Percentiles rank a stretch among this genome's conserved stretches.
phyloP scores from a whole-genome alignment of 2,329 filamentous ascomycete species.

The Pleoardoris graminearum region DNA sequence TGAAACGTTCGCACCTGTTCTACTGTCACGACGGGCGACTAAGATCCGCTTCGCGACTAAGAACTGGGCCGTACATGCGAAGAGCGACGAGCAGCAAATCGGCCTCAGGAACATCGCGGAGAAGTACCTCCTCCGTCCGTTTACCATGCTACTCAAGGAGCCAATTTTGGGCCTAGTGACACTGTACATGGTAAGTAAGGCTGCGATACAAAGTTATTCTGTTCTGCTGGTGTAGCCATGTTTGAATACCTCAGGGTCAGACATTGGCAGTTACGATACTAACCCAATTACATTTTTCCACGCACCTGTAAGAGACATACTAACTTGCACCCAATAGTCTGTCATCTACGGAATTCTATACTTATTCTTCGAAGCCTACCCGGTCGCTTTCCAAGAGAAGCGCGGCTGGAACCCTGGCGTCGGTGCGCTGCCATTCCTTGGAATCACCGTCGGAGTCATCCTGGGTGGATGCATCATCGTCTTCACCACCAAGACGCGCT shows the following conservation, averaged over 20 bases:
- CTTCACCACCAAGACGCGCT: constrained; percentile 43
- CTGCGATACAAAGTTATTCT: no score
- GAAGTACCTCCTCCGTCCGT: constrained; percentile 52
- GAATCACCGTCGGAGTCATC: constrained; percentile 23
- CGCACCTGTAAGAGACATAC: no score
- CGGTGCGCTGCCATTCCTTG: constrained; percentile 42
- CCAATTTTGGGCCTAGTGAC: no score
- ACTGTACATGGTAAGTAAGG: no score
- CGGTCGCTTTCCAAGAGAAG: constrained; percentile 46
- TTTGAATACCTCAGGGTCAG: no score
- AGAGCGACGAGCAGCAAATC: constrained; percentile 49
- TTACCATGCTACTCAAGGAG: no score
- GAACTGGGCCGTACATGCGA: constrained; percentile 53
- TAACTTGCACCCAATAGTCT: constrained; percentile 11
- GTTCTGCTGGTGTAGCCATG: no score
- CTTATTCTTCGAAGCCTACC: constrained; percentile 55
- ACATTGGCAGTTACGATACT: no score
- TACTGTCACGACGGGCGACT: constrained; percentile 55
- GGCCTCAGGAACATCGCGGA: constrained; percentile 44
- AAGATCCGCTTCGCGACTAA: constrained; percentile 53
- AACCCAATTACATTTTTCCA: no score
- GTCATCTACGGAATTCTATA: constrained; percentile 51
- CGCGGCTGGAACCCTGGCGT: constrained; percentile 43
- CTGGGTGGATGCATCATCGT: constrained; percentile 29
- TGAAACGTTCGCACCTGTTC: constrained; percentile 55